Evolutionary conservation across 1,139 yeast genomes (phyloP), one percentile per base, ranked within the genome.

Genomic region (Saccharomyces uvarum): DNA sequence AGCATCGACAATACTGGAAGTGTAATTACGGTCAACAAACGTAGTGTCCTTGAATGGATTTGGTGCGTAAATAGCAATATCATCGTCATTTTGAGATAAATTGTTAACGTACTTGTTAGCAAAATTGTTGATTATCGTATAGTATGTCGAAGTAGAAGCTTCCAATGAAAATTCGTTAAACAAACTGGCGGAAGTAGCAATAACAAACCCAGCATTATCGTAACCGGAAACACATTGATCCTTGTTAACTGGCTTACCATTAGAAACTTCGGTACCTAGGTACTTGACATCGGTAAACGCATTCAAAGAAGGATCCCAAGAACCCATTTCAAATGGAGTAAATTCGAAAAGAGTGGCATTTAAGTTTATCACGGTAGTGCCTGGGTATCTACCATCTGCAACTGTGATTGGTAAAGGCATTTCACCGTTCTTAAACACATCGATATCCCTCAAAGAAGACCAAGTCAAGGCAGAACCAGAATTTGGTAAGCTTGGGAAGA

Each of bases 351-450:
- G 77, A 1, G 96, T 85, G 8, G 93, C 82, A 67, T 86, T 89
- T 14, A 76, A 73, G 63, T 81, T 77, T 54, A 85, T 73, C 54
- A 84, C 75, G 7, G 61, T 56, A 6, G 84, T 71, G 42, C 82
- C 84, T 11, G 95, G 96, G 24, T 83, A 77, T 73, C 97, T 82
- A 56, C 91, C 93, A 65, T 84, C 84, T 1, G 95, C 79, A 7
- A 87, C 85, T 33, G 87, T 78, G 55, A 90, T 82, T 16, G 97
- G 96, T 75, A 85, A 84, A 5, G 97, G 97, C 83, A 87, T 86
- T 50, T 77, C 76, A 60, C 81, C 82, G 58, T 77, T 75, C 48
- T 70, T 65, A 72, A 88, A 88, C 27, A 75, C 78, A 4, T 75
- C 77, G 53, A 75, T 71, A 38, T 77, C 77, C 66, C 79, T 77